phyloP scores from a whole-genome alignment of 345 rosid species.

The Brassica rapa region DNA sequence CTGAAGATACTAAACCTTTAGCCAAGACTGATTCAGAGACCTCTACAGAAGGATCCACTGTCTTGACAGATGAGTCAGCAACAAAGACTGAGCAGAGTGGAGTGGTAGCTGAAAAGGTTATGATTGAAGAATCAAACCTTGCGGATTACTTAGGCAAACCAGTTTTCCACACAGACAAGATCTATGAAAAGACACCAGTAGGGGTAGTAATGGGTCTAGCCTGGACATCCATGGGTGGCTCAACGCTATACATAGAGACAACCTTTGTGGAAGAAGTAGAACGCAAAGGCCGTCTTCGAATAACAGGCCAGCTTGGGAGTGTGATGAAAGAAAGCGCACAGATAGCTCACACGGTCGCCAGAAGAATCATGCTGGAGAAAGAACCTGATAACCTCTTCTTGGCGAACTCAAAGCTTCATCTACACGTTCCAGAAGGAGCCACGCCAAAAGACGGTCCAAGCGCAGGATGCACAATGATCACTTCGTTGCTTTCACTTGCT shows the following conservation, averaged over 20 bases:
- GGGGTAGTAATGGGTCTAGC: conserved; percentile 96
- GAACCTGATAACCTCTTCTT: conserved; percentile 66
- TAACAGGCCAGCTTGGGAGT: conserved; percentile 87
- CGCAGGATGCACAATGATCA: conserved; percentile 93
- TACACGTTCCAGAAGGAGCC: conserved; percentile 88
- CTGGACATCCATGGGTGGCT: conserved; percentile 95
- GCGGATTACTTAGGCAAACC: conserved; percentile 78
- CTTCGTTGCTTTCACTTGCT: conserved; percentile 84
- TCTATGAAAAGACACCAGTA: conserved; percentile 72
- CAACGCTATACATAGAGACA: conserved; percentile 87
- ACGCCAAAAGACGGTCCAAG: conserved; percentile 91
- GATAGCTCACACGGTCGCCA: conserved; percentile 79
- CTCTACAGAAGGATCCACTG: background rate
- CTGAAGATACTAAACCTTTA: background rate
- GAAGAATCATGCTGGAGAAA: conserved; percentile 65
- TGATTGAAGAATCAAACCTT: conserved; percentile 58
- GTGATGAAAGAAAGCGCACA: conserved; percentile 95
- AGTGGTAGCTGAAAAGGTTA: conserved; percentile 30
- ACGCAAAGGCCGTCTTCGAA: conserved; percentile 66
- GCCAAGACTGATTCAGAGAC: too few species aligned
- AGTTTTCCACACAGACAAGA: conserved; percentile 67
- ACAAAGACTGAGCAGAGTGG: conserved; percentile 36
- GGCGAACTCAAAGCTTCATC: conserved; percentile 71
- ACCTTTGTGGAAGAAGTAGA: conserved; percentile 69
- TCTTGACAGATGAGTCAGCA: conserved; percentile 17